These are phyloP conservation scores for Gloeopeniophorella convolvens DNA, from an alignment of 768 basidiomycete genomes.

Conservation along the genomic window DNA sequence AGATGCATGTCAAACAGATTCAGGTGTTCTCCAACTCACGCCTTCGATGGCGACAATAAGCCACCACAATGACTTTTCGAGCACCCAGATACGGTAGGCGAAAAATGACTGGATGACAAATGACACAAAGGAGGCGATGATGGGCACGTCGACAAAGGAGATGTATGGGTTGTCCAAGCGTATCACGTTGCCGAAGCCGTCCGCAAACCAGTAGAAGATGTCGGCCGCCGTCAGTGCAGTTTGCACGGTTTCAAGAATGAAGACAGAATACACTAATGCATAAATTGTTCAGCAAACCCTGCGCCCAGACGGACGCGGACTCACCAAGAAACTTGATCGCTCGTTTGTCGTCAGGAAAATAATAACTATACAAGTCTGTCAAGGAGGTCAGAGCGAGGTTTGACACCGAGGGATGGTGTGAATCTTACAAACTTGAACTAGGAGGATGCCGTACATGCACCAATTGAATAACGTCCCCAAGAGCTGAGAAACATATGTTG, in stretches of 20 bases:
- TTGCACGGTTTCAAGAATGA: constrained; percentile 6
- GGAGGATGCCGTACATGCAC: neutral
- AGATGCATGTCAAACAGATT: neutral
- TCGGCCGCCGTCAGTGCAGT: constrained; percentile 7
- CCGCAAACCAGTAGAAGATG: constrained; percentile 15
- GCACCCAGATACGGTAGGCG: constrained; percentile 9
- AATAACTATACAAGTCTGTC: constrained; percentile 10
- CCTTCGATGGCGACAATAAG: neutral
- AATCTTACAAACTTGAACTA: neutral
- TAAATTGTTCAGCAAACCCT: neutral
- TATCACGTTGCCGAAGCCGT: neutral
- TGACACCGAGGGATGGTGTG: too few species aligned
- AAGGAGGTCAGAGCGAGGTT: neutral
- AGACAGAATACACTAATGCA: constrained; percentile 3
- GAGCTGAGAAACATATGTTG: neutral
- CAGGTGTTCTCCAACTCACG: neutral
- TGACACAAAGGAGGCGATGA: constrained; percentile 3
- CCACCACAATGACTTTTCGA: constrained; percentile 8
- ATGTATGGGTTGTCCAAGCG: neutral
- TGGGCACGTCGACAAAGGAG: constrained; percentile 3
- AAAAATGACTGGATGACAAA: constrained; percentile 11
- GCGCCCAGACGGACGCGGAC: neutral
- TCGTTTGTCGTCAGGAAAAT: constrained; percentile 8
- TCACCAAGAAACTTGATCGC: neutral
- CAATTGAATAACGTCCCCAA: neutral